Base-by-base conservation (phyloP, 108 stramenopile species). In the Stephanodiscus triporus region DNA sequence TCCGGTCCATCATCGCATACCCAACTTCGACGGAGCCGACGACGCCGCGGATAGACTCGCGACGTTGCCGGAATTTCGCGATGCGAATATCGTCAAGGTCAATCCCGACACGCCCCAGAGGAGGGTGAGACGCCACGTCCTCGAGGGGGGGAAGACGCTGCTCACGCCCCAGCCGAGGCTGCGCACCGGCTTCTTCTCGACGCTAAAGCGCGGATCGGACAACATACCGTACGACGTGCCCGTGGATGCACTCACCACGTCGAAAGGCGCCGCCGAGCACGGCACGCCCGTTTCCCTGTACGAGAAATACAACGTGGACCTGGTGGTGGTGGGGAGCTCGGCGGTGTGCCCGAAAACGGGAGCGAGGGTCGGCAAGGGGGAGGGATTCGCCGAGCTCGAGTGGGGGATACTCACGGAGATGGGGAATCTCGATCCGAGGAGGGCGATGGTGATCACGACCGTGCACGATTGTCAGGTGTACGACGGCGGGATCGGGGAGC, bases 381-480 rank as follows among this genome's bases (percentile, higher is more conserved):
- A 88, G 68, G 89, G 89, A 2, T 90, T 90, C 67, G 89, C 89
- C 20, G 89, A 90, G 68, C 48, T 90, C n/a, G 89, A 90, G 70
- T 90, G 89, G 89, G 89, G 89, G 1, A 90, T 90, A 58, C 72
- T 90, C 24, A 72, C 85, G 6, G 70, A 78, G 17, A 83, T 85
- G 76, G 87, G 87, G 7, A 90, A 90, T 77, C 59, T 90, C 32
- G 85, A 88, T 72, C 74, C 87, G 5, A 26, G 29, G 0, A 85
- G 70, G 10, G 80, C 75, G 29, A 43, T 86, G 65, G 89, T 90
- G 9, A 84, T 90, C 9, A 90, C 89, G 5, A 88, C 89, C 6
- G 84, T 85, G 4, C 89, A 90, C 70, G 89, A 90, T 67, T 77
- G 65, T 29, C 89, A 90, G 65, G 82, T 90, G 0, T 84, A 85